These are phyloP conservation scores for Cyberlindnera japonica DNA, from an alignment of 805 yeast species.

Conservation along the genomic window DNA sequence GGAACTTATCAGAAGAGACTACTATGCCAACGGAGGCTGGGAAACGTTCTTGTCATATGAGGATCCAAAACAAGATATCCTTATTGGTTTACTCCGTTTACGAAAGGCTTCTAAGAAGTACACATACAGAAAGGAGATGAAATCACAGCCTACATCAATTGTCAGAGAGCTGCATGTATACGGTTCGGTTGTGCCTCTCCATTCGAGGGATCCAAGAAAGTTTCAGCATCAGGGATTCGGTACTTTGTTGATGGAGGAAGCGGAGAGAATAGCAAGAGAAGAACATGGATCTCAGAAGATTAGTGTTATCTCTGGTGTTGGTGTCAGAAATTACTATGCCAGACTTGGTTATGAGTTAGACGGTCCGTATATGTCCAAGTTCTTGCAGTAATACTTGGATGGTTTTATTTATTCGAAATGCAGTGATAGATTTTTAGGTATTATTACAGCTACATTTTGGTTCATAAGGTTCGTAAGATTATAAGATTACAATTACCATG, in stretches of 20 bases:
- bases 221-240: slow-evolving; percentile 99
- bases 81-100: slow-evolving; percentile 84
- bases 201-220: slow-evolving; percentile 93
- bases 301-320: slow-evolving; percentile 95
- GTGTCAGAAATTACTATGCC: slow-evolving; percentile 93
- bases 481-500: too few species aligned
- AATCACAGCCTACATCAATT: slow-evolving; percentile 78
- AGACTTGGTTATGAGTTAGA: slow-evolving; percentile 88
- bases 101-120: slow-evolving; percentile 85
- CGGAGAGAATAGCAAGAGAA: slow-evolving; percentile 90
- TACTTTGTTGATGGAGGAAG: slow-evolving; percentile 96
- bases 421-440: background rate
- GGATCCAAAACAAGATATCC: slow-evolving; percentile 93
- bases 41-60: slow-evolving; percentile 95
- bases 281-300: slow-evolving; percentile 92
- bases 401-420: background rate
- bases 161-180: slow-evolving; percentile 98
- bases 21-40: slow-evolving; percentile 98
- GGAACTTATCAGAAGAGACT: slow-evolving; percentile 91
- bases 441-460: too few species aligned
- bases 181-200: slow-evolving; percentile 95
- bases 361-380: slow-evolving; percentile 96
- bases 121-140: slow-evolving; percentile 87
- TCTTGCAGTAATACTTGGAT: background rate
- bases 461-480: too few species aligned